phyloP scores from a whole-genome alignment of 139 green algal genomes.

The Chlamydomonas schloesseri region DNA sequence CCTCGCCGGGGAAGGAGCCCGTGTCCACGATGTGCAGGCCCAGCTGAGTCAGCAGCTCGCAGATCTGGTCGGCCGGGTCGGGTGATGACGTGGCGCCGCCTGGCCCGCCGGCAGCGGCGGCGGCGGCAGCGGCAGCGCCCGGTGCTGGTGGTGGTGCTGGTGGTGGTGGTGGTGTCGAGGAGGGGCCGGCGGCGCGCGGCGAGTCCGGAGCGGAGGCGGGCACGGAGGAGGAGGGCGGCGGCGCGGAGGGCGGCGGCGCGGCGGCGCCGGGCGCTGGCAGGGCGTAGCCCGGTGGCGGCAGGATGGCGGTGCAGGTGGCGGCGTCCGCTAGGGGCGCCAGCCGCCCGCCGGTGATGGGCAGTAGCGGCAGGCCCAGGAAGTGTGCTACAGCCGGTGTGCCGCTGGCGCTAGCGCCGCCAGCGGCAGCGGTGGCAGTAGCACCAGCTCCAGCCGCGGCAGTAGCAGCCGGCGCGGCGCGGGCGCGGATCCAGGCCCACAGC shows the following conservation, averaged over 20 bases:
- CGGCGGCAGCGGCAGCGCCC: background rate
- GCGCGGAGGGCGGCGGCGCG: background rate
- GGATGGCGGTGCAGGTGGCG: background rate
- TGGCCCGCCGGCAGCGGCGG: background rate
- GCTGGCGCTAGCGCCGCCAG: too few species aligned
- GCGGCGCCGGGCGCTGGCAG: too few species aligned
- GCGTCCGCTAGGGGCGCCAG: slow-evolving; percentile 41
- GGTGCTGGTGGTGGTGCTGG: background rate
- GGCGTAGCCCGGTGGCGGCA: background rate
- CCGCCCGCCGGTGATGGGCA: slow-evolving; percentile 52
- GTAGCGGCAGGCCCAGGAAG: slow-evolving; percentile 56
- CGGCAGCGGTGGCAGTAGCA: too few species aligned
- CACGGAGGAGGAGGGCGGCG: background rate
- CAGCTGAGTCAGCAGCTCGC: slow-evolving; percentile 41
- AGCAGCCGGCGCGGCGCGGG: background rate
- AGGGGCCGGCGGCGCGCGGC: background rate
- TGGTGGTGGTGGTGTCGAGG: background rate
- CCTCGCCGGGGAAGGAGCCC: background rate
- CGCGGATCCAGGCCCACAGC: slow-evolving; percentile 64
- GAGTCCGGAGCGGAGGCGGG: background rate
- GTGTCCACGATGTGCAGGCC: slow-evolving; percentile 44
- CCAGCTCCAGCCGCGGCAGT: too few species aligned
- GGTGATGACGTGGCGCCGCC: too few species aligned
- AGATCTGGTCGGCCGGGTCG: slow-evolving; percentile 7
- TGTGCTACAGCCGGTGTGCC: background rate